These are phyloP conservation scores for Raddia distichophylla DNA, from an alignment of 176 grass and related monocot genomes.

Conservation along the genomic window DNA sequence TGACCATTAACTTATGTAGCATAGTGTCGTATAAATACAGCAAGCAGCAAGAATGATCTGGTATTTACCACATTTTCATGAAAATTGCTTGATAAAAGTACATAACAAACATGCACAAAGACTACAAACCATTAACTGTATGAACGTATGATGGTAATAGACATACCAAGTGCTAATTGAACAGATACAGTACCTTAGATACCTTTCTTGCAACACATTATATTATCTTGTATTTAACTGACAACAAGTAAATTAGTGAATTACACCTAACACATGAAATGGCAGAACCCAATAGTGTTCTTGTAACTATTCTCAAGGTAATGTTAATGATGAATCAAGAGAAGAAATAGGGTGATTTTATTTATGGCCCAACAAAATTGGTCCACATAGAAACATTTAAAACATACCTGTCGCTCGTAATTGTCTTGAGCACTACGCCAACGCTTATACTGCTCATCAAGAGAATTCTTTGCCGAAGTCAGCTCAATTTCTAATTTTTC, in stretches of 20 bases:
- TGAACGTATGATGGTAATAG: neutral
- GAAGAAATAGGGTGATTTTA: neutral
- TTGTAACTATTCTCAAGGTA: neutral
- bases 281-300: neutral
- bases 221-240: neutral
- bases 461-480: slow-evolving; percentile 70
- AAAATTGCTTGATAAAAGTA: neutral
- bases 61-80: neutral
- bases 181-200: neutral
- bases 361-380: neutral
- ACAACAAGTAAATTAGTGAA: neutral
- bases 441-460: slow-evolving; percentile 77
- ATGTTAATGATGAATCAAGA: slow-evolving; percentile 8
- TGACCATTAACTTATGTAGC: neutral
- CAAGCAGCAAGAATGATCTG: neutral
- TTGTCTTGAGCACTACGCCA: slow-evolving; percentile 89
- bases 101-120: neutral
- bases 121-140: neutral
- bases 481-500: slow-evolving; percentile 67
- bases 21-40: neutral
- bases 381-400: neutral
- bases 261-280: neutral
- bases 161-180: neutral
- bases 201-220: neutral
- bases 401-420: slow-evolving; percentile 88